Conservation (phyloP, 2,329 filamentous ascomycete species). For the Talaromyces atroroseus region DNA sequence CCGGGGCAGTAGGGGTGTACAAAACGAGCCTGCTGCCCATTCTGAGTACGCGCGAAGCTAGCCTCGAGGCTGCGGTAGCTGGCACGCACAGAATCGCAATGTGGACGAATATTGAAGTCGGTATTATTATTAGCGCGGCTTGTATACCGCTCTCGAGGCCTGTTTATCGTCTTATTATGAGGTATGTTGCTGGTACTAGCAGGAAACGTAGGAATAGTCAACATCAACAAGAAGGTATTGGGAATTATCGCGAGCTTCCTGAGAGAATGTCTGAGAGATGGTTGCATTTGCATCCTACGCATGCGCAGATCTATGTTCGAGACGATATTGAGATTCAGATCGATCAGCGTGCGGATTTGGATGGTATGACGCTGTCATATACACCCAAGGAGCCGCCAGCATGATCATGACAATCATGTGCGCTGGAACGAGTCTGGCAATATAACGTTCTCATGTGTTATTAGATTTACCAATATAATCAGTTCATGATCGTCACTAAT, state of each 20-base stretch:
- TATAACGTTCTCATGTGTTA: too few relatives aligned
- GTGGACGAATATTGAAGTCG: slow-evolving; percentile 2
- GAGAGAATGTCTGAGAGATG: background rate
- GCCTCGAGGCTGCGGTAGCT: background rate
- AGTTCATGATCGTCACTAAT: too few relatives aligned
- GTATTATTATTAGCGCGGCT: background rate
- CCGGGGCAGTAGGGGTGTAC: background rate
- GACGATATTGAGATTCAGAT: background rate
- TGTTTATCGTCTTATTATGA: background rate
- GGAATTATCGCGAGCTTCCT: background rate
- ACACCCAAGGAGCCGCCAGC: background rate
- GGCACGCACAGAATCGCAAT: background rate
- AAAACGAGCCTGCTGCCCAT: background rate
- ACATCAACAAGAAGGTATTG: background rate
- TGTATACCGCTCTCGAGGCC: slow-evolving; percentile 6
- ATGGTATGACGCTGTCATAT: background rate
- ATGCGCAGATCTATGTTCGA: background rate
- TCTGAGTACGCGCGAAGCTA: background rate
- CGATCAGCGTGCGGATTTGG: background rate
- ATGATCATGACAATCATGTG: too few relatives aligned
- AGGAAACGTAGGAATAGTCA: background rate
- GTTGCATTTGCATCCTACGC: background rate
- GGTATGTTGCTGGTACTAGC: background rate
- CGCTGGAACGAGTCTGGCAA: too few relatives aligned
- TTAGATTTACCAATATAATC: too few relatives aligned